These are phyloP conservation scores for Calocybe cyanea DNA, from an alignment of 768 basidiomycete species.

Conservation along the genomic window DNA sequence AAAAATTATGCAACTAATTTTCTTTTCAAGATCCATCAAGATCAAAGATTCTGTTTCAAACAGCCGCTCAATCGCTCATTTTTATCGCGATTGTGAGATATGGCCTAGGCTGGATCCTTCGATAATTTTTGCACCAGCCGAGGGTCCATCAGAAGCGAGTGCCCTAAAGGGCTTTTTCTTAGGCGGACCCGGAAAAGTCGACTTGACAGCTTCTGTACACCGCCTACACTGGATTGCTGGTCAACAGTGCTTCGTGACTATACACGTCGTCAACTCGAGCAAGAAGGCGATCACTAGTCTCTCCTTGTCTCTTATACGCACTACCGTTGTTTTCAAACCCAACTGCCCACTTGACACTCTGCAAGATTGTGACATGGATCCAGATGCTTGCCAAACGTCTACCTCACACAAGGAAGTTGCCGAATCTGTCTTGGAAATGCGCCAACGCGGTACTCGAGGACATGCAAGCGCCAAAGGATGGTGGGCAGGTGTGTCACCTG, in stretches of 20 bases:
- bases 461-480: constrained; percentile 82
- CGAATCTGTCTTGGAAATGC: constrained; percentile 62
- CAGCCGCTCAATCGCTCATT: constrained; percentile 78
- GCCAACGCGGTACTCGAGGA: constrained; percentile 58
- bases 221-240: constrained; percentile 81
- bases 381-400: constrained; percentile 60
- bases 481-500: constrained; percentile 79
- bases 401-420: constrained; percentile 62
- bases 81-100: constrained; percentile 78
- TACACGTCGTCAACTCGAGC: constrained; percentile 65
- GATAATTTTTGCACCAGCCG: constrained; percentile 54
- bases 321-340: constrained; percentile 63
- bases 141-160: constrained; percentile 55
- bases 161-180: constrained; percentile 53
- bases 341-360: constrained; percentile 34
- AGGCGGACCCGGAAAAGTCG: constrained; percentile 63
- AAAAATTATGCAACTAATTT: constrained; percentile 4
- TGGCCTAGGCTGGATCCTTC: constrained; percentile 73
- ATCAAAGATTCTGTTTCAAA: constrained; percentile 61
- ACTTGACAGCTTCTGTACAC: constrained; percentile 62
- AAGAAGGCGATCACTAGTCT: constrained; percentile 64
- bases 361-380: constrained; percentile 30
- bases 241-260: constrained; percentile 65
- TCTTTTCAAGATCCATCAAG: constrained; percentile 56
- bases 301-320: constrained; percentile 59